phyloP scores from a whole-genome alignment of 768 basidiomycete genomes.

The Roridomyces roridus region DNA sequence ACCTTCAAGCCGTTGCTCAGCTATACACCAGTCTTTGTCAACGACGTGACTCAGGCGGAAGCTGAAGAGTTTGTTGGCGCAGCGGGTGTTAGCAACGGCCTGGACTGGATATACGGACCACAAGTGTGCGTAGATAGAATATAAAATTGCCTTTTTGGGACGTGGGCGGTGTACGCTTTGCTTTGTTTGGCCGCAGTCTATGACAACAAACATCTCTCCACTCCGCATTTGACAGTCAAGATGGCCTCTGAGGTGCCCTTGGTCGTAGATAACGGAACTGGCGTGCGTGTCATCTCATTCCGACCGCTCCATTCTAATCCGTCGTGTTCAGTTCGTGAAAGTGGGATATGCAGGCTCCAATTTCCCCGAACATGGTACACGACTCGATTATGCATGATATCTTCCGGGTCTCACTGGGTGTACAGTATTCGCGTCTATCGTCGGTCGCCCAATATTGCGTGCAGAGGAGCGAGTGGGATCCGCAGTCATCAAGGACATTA shows the following conservation, averaged over 20 bases:
- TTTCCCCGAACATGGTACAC: constrained; percentile 90
- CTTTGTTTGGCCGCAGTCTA: background rate
- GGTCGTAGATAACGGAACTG: constrained; percentile 89
- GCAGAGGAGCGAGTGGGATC: constrained; percentile 94
- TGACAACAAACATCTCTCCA: constrained; percentile 3
- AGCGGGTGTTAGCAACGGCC: too few relatives aligned
- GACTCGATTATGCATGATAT: background rate
- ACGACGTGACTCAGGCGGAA: too few relatives aligned
- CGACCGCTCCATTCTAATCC: background rate
- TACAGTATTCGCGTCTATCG: constrained; percentile 93
- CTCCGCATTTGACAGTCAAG: constrained; percentile 36
- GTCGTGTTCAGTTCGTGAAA: constrained; percentile 79
- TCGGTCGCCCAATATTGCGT: constrained; percentile 95
- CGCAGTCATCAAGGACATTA: constrained; percentile 92
- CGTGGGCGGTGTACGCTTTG: too few relatives aligned
- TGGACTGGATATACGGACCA: too few relatives aligned
- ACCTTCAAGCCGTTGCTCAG: too few relatives aligned
- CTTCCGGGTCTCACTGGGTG: background rate
- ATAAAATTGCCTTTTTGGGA: too few relatives aligned
- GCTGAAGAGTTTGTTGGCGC: too few relatives aligned
- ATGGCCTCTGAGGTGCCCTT: constrained; percentile 48
- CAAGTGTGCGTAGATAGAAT: too few relatives aligned
- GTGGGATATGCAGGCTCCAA: constrained; percentile 92
- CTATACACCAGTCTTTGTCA: too few relatives aligned
- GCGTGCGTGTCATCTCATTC: constrained; percentile 54